Evolutionary conservation across 805 yeast genomes (phyloP).

Genomic region (Nakazawaea ernobii): DNA sequence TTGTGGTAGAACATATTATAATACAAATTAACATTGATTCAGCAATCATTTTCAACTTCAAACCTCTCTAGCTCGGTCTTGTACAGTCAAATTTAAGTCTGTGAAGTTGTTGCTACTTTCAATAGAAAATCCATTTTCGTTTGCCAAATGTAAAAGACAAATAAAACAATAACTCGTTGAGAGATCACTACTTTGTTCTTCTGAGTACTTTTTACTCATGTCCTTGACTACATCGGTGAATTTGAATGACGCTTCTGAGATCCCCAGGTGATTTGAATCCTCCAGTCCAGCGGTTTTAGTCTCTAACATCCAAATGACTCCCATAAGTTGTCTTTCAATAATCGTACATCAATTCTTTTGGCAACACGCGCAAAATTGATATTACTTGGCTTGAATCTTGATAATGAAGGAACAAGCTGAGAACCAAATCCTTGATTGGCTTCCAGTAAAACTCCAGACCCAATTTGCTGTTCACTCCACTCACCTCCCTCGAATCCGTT

Average conservation of each 20-base stretch:
- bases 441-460: conserved; percentile 9
- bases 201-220: conserved; percentile 29
- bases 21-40: too few relatives aligned
- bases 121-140: conserved; percentile 39
- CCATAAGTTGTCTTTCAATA: conserved; percentile 44
- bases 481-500: conserved; percentile 20
- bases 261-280: too few relatives aligned
- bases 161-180: conserved; percentile 48
- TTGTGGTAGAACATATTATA: too few relatives aligned
- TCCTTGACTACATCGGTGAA: conserved; percentile 30
- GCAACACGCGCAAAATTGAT: conserved; percentile 41
- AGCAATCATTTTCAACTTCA: too few relatives aligned
- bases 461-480: conserved; percentile 33
- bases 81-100: conserved; percentile 23
- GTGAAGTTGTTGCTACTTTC: conserved; percentile 24
- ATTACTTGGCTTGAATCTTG: conserved; percentile 23
- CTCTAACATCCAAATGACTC: conserved; percentile 23
- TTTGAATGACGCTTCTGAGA: conserved; percentile 8
- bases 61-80: background rate
- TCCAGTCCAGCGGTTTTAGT: too few relatives aligned
- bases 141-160: conserved; percentile 43
- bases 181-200: conserved; percentile 33
- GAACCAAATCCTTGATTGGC: conserved; percentile 17
- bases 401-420: conserved; percentile 12
- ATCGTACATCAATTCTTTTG: conserved; percentile 41